These are phyloP conservation scores for Coemansia sp. DNA, from an alignment of 192 early-diverging fungal genomes.

Conservation along the genomic window DNA sequence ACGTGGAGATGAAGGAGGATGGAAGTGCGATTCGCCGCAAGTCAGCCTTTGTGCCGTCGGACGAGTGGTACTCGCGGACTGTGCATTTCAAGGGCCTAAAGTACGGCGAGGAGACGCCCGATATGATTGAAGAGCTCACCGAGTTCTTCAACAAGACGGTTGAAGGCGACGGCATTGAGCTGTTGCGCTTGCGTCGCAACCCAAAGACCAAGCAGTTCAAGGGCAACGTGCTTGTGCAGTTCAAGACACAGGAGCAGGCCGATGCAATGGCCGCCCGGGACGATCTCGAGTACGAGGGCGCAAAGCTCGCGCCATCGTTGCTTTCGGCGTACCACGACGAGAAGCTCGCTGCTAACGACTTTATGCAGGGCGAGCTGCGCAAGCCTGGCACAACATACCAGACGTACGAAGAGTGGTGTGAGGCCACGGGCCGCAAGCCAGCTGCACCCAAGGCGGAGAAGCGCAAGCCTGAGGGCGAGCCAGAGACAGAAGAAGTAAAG, in stretches of 20 bases:
- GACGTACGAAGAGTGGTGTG: slow-evolving; percentile 46
- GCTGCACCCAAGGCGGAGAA: slow-evolving; percentile 5
- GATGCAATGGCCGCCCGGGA: slow-evolving; percentile 23
- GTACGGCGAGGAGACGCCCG: slow-evolving; percentile 30
- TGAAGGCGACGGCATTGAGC: slow-evolving; percentile 19
- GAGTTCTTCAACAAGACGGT: slow-evolving; percentile 15
- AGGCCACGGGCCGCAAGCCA: slow-evolving; percentile 28
- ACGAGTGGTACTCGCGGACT: slow-evolving; percentile 42
- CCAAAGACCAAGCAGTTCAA: slow-evolving; percentile 51
- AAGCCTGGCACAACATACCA: slow-evolving; percentile 41
- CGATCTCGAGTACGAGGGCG: slow-evolving; percentile 20
- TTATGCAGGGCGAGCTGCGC: slow-evolving; percentile 48
- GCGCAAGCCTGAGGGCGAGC: slow-evolving; percentile 10
- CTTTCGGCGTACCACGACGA: slow-evolving; percentile 51
- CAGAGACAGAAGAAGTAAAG: not conserved
- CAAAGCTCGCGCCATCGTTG: slow-evolving; percentile 26
- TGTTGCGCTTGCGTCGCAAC: slow-evolving; percentile 51
- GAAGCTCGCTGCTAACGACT: slow-evolving; percentile 43
- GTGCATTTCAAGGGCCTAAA: slow-evolving; percentile 52
- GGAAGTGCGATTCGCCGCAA: slow-evolving; percentile 37
- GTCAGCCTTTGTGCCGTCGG: slow-evolving; percentile 24
- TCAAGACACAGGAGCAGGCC: slow-evolving; percentile 29
- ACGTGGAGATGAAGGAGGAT: slow-evolving; percentile 43
- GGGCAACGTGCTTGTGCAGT: slow-evolving; percentile 50
- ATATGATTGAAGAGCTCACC: slow-evolving; percentile 34